phyloP scores from a whole-genome alignment of 2,329 filamentous ascomycete genomes.

The Colletotrichum eremochloae region DNA sequence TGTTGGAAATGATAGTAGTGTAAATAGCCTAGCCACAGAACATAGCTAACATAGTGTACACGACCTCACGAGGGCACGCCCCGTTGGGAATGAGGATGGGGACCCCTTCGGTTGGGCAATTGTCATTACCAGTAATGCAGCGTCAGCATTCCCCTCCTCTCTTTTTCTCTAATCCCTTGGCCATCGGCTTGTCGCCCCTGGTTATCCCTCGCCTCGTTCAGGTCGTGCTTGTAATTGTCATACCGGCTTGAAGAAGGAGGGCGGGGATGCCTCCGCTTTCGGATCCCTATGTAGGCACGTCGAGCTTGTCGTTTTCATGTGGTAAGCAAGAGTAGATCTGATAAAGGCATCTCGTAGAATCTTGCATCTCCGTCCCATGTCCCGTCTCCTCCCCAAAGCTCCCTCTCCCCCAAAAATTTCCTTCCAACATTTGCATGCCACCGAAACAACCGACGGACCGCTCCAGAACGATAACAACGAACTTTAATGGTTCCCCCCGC shows the following conservation, averaged over 20 bases:
- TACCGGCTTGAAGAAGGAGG: not conserved
- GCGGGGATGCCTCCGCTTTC: slow-evolving; percentile 31
- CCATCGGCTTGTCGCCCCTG: not conserved
- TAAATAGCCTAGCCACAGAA: too few species aligned
- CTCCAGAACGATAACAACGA: not conserved
- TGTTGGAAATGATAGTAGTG: not conserved
- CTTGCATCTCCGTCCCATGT: slow-evolving; percentile 24
- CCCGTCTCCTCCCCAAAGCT: not conserved
- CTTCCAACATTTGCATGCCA: not conserved
- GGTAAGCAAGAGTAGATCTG: slow-evolving; percentile 31
- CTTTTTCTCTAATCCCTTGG: not conserved
- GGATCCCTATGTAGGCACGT: slow-evolving; percentile 20
- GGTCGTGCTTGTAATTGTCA: slow-evolving; percentile 13
- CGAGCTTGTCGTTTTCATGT: not conserved
- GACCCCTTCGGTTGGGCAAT: slow-evolving; percentile 28
- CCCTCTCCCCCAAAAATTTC: not conserved
- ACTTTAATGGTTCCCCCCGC: not conserved
- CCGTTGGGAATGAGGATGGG: slow-evolving; percentile 12
- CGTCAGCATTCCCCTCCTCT: slow-evolving; percentile 21
- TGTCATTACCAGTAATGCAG: slow-evolving; percentile 17
- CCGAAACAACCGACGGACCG: not conserved
- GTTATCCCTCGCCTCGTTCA: not conserved
- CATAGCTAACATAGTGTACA: too few species aligned
- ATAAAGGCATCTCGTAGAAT: slow-evolving; percentile 19
- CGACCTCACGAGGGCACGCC: too few species aligned